These are phyloP conservation scores for Psilocybe sp. DNA, from an alignment of 768 basidiomycete genomes.

Conservation along the genomic window DNA sequence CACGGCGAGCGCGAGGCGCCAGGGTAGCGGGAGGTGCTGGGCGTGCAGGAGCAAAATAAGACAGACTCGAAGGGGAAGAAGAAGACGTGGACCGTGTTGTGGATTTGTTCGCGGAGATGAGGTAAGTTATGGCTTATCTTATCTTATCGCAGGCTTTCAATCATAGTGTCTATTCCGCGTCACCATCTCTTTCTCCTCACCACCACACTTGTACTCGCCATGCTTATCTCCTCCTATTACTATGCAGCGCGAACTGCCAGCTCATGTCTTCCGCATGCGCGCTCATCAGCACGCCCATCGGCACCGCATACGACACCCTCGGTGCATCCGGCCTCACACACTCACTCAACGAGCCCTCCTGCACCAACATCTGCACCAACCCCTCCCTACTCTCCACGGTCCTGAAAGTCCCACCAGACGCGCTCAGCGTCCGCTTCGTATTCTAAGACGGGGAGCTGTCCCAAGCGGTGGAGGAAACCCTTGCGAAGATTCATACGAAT, in stretches of 20 bases:
- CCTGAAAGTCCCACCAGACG: conserved; percentile 57
- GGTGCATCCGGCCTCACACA: conserved; percentile 77
- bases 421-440: conserved; percentile 66
- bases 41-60: conserved; percentile 72
- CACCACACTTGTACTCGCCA: too few relatives aligned
- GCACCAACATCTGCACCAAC: conserved; percentile 76
- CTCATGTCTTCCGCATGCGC: conserved; percentile 32
- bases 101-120: conserved; percentile 79
- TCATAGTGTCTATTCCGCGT: too few relatives aligned
- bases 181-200: too few relatives aligned
- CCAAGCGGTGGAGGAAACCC: conserved; percentile 44
- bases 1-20: conserved; percentile 63
- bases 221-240: too few relatives aligned
- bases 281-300: too few relatives aligned
- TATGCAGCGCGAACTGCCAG: conserved; percentile 69
- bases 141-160: too few relatives aligned
- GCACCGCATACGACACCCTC: conserved; percentile 41
- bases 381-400: conserved; percentile 72
- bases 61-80: conserved; percentile 80
- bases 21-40: conserved; percentile 67
- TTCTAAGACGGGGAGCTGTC: conserved; percentile 73
- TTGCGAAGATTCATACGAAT: conserved; percentile 32
- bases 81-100: conserved; percentile 85
- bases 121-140: conserved; percentile 33
- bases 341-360: conserved; percentile 71